Evolutionary conservation across 2,329 filamentous ascomycete genomes (phyloP).

Genomic region (Paraphaeosphaeria minitans): DNA sequence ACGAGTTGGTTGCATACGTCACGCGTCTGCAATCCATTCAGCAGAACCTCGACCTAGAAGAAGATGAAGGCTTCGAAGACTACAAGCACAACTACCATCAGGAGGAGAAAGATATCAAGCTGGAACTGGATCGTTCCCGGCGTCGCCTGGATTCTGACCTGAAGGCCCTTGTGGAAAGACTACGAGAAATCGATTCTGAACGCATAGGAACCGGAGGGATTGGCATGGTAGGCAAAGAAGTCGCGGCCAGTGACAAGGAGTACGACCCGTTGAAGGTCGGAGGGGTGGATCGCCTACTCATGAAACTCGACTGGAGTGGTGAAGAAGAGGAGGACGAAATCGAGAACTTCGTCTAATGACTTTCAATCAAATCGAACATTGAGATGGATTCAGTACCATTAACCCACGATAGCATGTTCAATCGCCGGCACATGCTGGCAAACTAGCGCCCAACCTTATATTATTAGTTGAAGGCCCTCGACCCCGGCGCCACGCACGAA

Average conservation of each 20-base stretch:
- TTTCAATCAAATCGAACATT: neutral
- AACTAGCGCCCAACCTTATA: neutral
- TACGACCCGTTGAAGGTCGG: conserved; percentile 77
- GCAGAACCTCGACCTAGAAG: conserved; percentile 77
- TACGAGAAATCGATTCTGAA: conserved; percentile 65
- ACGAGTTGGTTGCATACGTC: conserved; percentile 79
- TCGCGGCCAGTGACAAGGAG: conserved; percentile 48
- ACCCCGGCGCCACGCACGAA: neutral
- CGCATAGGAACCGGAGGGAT: conserved; percentile 41
- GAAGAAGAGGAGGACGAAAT: conserved; percentile 36
- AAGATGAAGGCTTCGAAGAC: conserved; percentile 78
- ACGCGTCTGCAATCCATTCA: conserved; percentile 77
- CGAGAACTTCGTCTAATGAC: conserved; percentile 25
- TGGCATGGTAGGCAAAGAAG: conserved; percentile 15
- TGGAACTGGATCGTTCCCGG: conserved; percentile 68
- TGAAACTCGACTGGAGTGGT: conserved; percentile 79
- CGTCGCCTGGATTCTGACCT: conserved; percentile 69
- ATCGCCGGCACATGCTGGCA: neutral
- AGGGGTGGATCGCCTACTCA: conserved; percentile 81
- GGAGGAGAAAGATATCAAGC: conserved; percentile 72
- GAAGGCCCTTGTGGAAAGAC: conserved; percentile 61
- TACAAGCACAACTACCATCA: conserved; percentile 57
- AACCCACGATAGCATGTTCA: neutral
- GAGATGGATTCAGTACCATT: neutral
- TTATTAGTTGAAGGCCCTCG: neutral